A percentile compares a stretch with the other conserved stretches of the same genome.
phyloP scores from a whole-genome alignment of 139 green algal genomes.

The Dunaliella primolecta region DNA sequence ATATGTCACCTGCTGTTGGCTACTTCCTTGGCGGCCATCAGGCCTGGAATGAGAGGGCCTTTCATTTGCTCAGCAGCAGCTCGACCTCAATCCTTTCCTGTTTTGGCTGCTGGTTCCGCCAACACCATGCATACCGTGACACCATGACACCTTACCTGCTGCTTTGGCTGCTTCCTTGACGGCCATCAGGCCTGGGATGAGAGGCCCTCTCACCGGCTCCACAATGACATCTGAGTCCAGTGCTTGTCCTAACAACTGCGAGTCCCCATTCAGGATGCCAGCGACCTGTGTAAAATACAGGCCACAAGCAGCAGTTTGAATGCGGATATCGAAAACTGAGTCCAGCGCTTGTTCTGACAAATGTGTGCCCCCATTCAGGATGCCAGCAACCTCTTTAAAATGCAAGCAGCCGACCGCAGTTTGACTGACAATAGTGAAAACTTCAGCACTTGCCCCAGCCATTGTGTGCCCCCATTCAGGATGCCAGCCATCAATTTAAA shows the following conservation, averaged over 20 bases:
- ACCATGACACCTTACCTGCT: slow-evolving; percentile 46
- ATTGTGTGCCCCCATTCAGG: slow-evolving; percentile 60
- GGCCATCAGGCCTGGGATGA: slow-evolving; percentile 90
- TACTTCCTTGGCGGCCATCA: no score
- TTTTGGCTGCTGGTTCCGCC: no score
- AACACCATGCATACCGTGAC: background rate
- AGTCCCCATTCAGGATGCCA: slow-evolving; percentile 78
- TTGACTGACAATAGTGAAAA: slow-evolving; percentile 37
- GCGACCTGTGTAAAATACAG: slow-evolving; percentile 56
- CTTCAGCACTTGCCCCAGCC: slow-evolving; percentile 80
- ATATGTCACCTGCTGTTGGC: no score
- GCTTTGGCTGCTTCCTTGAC: slow-evolving; percentile 88
- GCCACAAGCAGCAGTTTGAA: background rate
- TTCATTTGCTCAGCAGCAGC: no score
- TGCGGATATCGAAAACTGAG: slow-evolving; percentile 59
- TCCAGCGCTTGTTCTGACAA: slow-evolving; percentile 80
- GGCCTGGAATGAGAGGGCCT: no score
- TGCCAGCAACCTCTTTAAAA: slow-evolving; percentile 65
- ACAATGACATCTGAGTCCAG: slow-evolving; percentile 92
- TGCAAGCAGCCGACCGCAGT: no score
- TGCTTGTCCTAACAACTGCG: slow-evolving; percentile 67
- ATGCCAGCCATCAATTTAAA: slow-evolving; percentile 71
- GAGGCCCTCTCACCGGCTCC: slow-evolving; percentile 81
- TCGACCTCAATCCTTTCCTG: no score
- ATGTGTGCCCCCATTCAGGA: slow-evolving; percentile 68